Evolutionary conservation across 2,329 filamentous ascomycete species (phyloP).

Genomic region (Septoria linicola): DNA sequence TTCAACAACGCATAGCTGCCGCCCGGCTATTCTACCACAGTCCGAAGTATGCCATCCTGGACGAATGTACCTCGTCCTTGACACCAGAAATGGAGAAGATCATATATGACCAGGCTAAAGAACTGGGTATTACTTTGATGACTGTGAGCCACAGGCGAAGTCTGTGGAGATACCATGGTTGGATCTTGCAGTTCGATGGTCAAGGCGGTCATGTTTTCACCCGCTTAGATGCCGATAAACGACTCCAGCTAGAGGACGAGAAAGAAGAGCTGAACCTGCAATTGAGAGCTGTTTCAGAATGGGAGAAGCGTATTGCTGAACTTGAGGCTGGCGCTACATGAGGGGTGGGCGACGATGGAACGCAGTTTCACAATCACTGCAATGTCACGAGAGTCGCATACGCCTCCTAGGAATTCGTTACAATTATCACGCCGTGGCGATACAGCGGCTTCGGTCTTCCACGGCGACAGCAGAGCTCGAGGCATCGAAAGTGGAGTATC

Average conservation of each 20-base stretch:
- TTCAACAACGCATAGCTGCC: slow-evolving; percentile 97
- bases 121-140: slow-evolving; percentile 89
- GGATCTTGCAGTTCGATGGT: slow-evolving; percentile 94
- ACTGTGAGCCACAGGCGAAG: slow-evolving; percentile 89
- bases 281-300: slow-evolving; percentile 79
- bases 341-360: not conserved
- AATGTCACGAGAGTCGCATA: no score
- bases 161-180: slow-evolving; percentile 93
- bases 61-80: slow-evolving; percentile 95
- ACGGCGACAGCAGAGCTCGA: no score
- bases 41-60: slow-evolving; percentile 89
- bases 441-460: no score
- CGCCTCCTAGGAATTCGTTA: no score
- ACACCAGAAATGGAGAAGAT: slow-evolving; percentile 90
- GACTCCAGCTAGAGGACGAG: slow-evolving; percentile 88
- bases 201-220: slow-evolving; percentile 91
- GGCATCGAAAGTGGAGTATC: no score
- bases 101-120: slow-evolving; percentile 97
- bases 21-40: slow-evolving; percentile 91
- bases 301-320: slow-evolving; percentile 81
- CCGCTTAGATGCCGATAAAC: slow-evolving; percentile 78
- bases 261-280: slow-evolving; percentile 89
- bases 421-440: no score
- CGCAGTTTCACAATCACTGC: no score
- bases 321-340: slow-evolving; percentile 46